Percentiles rank a stretch among this genome's conserved stretches.
Conservation (phyloP, 306 rosid genomes). For the Dryas alaskensis region DNA sequence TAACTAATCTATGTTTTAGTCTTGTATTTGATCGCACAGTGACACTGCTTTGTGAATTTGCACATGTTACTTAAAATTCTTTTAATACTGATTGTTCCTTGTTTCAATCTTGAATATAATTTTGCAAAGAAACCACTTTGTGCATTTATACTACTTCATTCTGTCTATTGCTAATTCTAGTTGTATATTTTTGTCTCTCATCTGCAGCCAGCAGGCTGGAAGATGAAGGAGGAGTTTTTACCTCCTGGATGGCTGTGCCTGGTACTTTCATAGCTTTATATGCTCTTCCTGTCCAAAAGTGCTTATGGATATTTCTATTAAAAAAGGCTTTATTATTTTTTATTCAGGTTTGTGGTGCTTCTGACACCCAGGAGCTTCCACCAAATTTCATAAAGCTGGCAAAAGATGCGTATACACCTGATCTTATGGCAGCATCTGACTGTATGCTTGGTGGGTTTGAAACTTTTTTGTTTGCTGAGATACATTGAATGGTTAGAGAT, state of each 20-base stretch:
- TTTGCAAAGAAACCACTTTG: background rate
- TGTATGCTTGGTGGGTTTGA: constrained; percentile 89
- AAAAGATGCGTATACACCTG: constrained; percentile 88
- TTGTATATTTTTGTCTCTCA: constrained; percentile 21
- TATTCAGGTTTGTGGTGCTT: constrained; percentile 90
- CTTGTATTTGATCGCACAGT: background rate
- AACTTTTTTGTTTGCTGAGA: constrained; percentile 19
- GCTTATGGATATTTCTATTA: background rate
- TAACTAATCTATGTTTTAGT: background rate
- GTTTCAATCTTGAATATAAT: background rate
- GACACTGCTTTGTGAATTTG: background rate
- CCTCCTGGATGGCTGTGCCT: constrained; percentile 95
- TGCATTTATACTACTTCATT: background rate
- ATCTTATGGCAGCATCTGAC: constrained; percentile 86
- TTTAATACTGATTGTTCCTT: background rate
- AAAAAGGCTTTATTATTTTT: constrained; percentile 11
- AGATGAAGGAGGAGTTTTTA: constrained; percentile 78
- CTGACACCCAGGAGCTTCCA: constrained; percentile 73
- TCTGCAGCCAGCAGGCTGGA: constrained; percentile 94
- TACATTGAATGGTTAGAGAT: constrained; percentile 17
- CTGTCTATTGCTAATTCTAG: constrained; percentile 15
- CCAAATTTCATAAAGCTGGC: constrained; percentile 73
- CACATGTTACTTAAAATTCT: no score
- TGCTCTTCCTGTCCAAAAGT: constrained; percentile 13
- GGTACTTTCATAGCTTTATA: constrained; percentile 43